phyloP scores from a whole-genome alignment of 371 early-diverging fungal genomes.

The Dichotomocladium elegans region DNA sequence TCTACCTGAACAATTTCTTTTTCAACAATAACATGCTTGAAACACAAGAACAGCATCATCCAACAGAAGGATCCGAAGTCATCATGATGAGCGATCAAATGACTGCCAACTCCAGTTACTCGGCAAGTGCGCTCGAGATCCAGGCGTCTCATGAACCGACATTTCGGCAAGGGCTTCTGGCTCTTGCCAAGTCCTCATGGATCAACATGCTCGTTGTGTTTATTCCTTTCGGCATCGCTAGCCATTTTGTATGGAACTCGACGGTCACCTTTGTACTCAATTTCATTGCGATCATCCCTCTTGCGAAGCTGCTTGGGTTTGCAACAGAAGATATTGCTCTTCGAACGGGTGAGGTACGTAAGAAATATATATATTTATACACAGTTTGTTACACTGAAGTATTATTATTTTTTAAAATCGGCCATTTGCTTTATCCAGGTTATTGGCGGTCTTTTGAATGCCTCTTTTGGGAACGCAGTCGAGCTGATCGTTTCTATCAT shows the following conservation, averaged over 20 bases:
- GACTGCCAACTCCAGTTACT: too few relatives aligned
- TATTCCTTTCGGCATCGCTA: constrained; percentile 72
- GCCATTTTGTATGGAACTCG: constrained; percentile 59
- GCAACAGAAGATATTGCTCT: constrained; percentile 68
- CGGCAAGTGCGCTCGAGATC: too few relatives aligned
- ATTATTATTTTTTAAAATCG: too few relatives aligned
- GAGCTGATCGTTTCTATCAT: constrained; percentile 80
- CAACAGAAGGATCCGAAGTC: background rate
- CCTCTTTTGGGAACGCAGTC: constrained; percentile 83
- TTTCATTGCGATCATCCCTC: constrained; percentile 85
- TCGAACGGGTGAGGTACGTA: constrained; percentile 51
- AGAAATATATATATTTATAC: background rate
- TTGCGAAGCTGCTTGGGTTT: constrained; percentile 65
- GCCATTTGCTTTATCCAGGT: constrained; percentile 31
- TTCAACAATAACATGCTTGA: too few relatives aligned
- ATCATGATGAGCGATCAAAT: too few relatives aligned
- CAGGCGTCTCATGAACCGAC: constrained; percentile 28
- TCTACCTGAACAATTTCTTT: too few relatives aligned
- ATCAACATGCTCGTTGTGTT: constrained; percentile 67
- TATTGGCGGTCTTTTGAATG: constrained; percentile 89
- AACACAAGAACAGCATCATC: too few relatives aligned
- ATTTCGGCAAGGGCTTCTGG: constrained; percentile 21
- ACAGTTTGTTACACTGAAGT: background rate
- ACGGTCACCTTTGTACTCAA: constrained; percentile 75
- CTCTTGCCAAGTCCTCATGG: constrained; percentile 52